Percentiles rank a stretch among this genome's conserved stretches.
Evolutionary conservation across 768 basidiomycete species (phyloP).

Genomic region (Mycena latifolia): DNA sequence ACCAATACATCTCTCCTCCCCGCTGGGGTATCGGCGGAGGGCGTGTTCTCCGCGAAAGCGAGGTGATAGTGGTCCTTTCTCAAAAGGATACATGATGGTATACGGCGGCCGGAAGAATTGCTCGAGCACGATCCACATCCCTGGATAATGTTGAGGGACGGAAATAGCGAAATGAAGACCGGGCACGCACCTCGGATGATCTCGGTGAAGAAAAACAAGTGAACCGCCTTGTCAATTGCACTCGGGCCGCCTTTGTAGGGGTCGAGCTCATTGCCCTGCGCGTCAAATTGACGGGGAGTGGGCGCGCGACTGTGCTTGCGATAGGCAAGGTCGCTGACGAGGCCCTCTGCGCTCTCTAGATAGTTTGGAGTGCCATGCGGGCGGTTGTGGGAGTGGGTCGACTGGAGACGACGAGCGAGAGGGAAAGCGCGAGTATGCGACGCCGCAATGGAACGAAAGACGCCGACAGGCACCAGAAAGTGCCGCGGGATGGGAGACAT

Average conservation of each 20-base stretch:
- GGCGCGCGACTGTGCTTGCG: conserved; percentile 43
- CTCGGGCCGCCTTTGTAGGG: conserved; percentile 85
- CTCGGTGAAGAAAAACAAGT: conserved; percentile 99
- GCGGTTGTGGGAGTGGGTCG: conserved; percentile 52
- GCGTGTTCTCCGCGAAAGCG: conserved; percentile 99
- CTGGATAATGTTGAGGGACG: conserved; percentile 55
- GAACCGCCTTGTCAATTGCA: conserved; percentile 95
- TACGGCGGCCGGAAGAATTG: conserved; percentile 96
- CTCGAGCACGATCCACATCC: conserved; percentile 97
- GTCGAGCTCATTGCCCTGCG: conserved; percentile 67
- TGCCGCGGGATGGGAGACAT: conserved; percentile 56
- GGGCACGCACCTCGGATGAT: conserved; percentile 87
- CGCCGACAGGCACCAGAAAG: conserved; percentile 44
- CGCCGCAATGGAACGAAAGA: conserved; percentile 34
- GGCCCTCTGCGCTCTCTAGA: conserved; percentile 45
- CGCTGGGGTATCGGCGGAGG: conserved; percentile 94
- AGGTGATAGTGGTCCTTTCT: conserved; percentile 97
- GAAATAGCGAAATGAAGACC: neutral
- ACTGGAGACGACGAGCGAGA: conserved; percentile 63
- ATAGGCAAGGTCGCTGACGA: conserved; percentile 53
- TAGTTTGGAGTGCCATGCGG: conserved; percentile 39
- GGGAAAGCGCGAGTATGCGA: conserved; percentile 41
- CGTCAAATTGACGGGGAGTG: conserved; percentile 45
- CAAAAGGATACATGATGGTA: conserved; percentile 98
- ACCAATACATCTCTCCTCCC: conserved; percentile 99